Conservation (phyloP, 208 protist genomes). For the Leishmania braziliensis region DNA sequence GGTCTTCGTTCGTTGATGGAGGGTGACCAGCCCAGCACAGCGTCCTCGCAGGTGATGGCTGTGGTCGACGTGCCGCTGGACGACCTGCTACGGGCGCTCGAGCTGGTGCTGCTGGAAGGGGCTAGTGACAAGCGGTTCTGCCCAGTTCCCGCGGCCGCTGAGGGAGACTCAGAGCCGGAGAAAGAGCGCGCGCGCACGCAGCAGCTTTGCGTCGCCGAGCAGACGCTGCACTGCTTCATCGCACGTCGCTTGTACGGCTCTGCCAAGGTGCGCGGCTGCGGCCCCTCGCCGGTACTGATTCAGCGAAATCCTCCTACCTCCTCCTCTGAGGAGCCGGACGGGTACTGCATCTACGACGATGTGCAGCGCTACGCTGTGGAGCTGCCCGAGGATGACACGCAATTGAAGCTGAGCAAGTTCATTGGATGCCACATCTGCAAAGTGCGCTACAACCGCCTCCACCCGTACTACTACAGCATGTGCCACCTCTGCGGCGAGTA, state of each 20-base stretch:
- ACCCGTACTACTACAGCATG: conserved; percentile 97
- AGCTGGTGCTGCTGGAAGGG: conserved; percentile 52
- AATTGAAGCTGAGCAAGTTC: conserved; percentile 54
- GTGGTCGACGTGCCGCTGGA: conserved; percentile 24
- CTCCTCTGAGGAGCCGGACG: conserved; percentile 68
- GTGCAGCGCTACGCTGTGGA: conserved; percentile 65
- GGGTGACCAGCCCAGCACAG: not conserved
- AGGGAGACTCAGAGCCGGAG: not conserved
- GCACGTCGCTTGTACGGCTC: conserved; percentile 66
- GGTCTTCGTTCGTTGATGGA: conserved; percentile 17
- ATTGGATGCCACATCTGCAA: conserved; percentile 90
- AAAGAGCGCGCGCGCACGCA: not conserved
- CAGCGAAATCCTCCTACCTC: conserved; percentile 53
- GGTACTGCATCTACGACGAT: conserved; percentile 76
- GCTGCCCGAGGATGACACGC: conserved; percentile 38
- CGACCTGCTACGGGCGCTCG: conserved; percentile 43
- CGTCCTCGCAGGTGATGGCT: conserved; percentile 4
- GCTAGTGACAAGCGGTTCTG: conserved; percentile 29
- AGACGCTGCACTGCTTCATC: conserved; percentile 74
- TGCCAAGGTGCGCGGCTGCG: conserved; percentile 31
- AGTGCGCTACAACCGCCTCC: conserved; percentile 85
- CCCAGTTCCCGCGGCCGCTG: conserved; percentile 3
- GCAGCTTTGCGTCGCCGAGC: conserved; percentile 31
- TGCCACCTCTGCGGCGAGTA: conserved; percentile 95
- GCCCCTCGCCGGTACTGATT: conserved; percentile 58